Evolutionary conservation across 495 filamentous ascomycete species (phyloP), one percentile per base, ranked within the genome.

Genomic region (Neurospora sp.): DNA sequence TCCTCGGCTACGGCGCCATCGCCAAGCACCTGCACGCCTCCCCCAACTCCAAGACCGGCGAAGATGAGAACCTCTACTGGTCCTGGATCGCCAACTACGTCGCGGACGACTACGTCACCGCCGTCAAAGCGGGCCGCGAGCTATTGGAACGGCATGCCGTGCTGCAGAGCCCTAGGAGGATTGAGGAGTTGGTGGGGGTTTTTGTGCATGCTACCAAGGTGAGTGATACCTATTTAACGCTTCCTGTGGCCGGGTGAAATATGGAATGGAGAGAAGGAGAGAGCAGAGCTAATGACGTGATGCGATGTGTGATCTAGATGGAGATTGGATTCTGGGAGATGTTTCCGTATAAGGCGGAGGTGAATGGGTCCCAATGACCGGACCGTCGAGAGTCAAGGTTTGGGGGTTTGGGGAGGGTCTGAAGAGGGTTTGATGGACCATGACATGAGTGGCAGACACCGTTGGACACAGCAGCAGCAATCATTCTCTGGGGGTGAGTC

Each of bases 261-360:
- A 20, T 44, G 6, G 41, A 44, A n/a, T 18, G 2, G 16, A 44
- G n/a, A 20, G 44, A 20, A 20, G 8, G 9, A 20, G 44, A 22
- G n/a, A 48, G 44, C n/a, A 53, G 9, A 12, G 20, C 20, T 22
- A 53, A 20, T 20, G 9, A 22, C 4, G n/a, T 22, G 20, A 22
- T 53, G 9, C 10, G 45, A 48, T 53, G 14, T 16, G 37, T 20
- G 53, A 39, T 38, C n/a, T 68, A 96, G 88, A 90, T 97, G 87
- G 94, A 97, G 81, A 91, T 90, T 76, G 90, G 88, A 2, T 96
- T 97, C 82, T 96, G 94, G 94, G 89, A 94, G 70, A 96, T 96
- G 92, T 84, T 75, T 69, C 38, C 44, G 14, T 53, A 70, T 8
- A 40, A 31, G 18, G 68, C 53, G 45, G 27, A 14, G 53, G 27